Evolutionary conservation across 2,329 filamentous ascomycete genomes (phyloP).

Genomic region (Clonostachys byssicola): DNA sequence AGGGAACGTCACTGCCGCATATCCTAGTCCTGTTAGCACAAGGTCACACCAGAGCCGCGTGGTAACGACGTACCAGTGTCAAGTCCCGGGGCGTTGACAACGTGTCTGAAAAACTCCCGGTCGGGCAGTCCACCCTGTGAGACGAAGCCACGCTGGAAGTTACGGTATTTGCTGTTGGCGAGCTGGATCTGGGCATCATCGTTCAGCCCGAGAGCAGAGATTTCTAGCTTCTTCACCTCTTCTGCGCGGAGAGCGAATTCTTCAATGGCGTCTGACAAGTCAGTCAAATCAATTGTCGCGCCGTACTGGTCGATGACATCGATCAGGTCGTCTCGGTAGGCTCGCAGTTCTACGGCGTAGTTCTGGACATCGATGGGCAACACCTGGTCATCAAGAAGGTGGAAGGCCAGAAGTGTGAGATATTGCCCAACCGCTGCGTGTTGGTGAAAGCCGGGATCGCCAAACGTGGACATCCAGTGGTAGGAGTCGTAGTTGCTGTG

Average conservation of each 20-base stretch:
- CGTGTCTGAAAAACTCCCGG: slow-evolving; percentile 39
- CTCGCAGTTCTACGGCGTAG: slow-evolving; percentile 30
- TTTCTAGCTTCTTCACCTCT: slow-evolving; percentile 22
- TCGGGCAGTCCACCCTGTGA: slow-evolving; percentile 40
- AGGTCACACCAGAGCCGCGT: not conserved
- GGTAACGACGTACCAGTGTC: slow-evolving; percentile 24
- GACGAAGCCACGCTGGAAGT: slow-evolving; percentile 43
- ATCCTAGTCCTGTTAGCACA: slow-evolving; percentile 17
- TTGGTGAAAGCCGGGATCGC: slow-evolving; percentile 62
- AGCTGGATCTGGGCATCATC: slow-evolving; percentile 23
- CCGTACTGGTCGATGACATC: slow-evolving; percentile 21
- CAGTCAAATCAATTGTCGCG: slow-evolving; percentile 26
- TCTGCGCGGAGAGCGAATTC: slow-evolving; percentile 23
- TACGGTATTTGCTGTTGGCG: slow-evolving; percentile 40
- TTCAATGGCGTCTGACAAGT: slow-evolving; percentile 30
- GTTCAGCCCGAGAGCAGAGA: slow-evolving; percentile 16
- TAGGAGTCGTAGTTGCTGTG: slow-evolving; percentile 84
- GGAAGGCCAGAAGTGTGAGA: slow-evolving; percentile 29
- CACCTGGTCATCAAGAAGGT: slow-evolving; percentile 27
- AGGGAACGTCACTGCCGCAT: slow-evolving; percentile 35
- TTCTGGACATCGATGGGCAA: slow-evolving; percentile 34
- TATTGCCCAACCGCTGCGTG: slow-evolving; percentile 53
- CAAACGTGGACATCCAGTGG: slow-evolving; percentile 77
- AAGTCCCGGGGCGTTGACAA: slow-evolving; percentile 40
- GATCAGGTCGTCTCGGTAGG: slow-evolving; percentile 29